Evolutionary conservation across 179 eudicot species (phyloP).

Genomic region (Actinidia arguta): DNA sequence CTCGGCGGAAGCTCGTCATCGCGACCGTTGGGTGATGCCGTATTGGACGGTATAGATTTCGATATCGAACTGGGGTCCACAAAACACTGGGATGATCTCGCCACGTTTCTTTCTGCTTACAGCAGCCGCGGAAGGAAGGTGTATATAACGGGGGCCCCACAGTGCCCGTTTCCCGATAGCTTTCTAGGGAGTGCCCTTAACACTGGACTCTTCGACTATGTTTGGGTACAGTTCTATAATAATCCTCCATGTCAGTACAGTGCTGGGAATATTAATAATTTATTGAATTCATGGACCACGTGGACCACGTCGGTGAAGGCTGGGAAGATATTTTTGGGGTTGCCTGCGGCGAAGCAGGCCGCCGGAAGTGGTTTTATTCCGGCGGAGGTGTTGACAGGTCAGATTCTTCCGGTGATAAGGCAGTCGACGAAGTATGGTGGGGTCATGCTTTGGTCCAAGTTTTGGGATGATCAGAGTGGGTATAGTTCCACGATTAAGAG

Average conservation of each 20-base stretch:
- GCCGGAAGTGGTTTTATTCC: slow-evolving; percentile 85
- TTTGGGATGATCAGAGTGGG: slow-evolving; percentile 77
- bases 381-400: slow-evolving; percentile 46
- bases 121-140: slow-evolving; percentile 27
- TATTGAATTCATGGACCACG: slow-evolving; percentile 43
- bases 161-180: slow-evolving; percentile 52
- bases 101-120: not conserved
- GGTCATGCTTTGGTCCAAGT: slow-evolving; percentile 85
- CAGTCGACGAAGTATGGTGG: slow-evolving; percentile 74
- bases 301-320: slow-evolving; percentile 40
- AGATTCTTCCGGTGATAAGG: slow-evolving; percentile 66
- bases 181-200: slow-evolving; percentile 24
- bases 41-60: slow-evolving; percentile 64
- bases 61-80: slow-evolving; percentile 65
- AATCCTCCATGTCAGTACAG: slow-evolving; percentile 43
- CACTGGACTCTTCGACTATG: slow-evolving; percentile 11
- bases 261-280: not conserved
- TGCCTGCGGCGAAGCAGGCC: slow-evolving; percentile 76
- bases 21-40: slow-evolving; percentile 11
- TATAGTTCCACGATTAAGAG: slow-evolving; percentile 40
- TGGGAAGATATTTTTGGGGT: slow-evolving; percentile 33
- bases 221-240: slow-evolving; percentile 68
- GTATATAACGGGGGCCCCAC: slow-evolving; percentile 62
- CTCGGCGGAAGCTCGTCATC: not conserved
- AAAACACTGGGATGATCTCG: slow-evolving; percentile 28